Conservation (phyloP, 2,329 filamentous ascomycete species). For the Boeremia exigua region DNA sequence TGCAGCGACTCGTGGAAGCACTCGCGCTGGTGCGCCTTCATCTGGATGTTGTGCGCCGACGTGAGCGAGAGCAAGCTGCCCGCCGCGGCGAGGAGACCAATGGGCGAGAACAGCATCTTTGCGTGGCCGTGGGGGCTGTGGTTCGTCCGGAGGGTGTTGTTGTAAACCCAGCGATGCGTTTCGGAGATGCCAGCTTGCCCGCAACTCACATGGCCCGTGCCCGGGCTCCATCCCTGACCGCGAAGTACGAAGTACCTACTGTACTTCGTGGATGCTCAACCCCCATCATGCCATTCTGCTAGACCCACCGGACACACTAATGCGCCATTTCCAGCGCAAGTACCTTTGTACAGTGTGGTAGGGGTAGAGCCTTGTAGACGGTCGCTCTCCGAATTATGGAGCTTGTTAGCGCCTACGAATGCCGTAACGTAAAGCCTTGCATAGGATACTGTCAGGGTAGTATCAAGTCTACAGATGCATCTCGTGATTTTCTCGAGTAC, state of each 20-base stretch:
- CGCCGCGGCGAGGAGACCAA: slow-evolving; percentile 51
- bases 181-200: slow-evolving; percentile 42
- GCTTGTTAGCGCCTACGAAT: not conserved
- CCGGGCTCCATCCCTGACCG: not conserved
- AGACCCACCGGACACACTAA: too few species aligned
- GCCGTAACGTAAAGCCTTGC: too few species aligned
- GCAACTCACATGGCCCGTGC: slow-evolving; percentile 20
- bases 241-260: too few species aligned
- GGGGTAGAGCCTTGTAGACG: too few species aligned
- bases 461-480: too few species aligned
- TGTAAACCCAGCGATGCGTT: slow-evolving; percentile 3
- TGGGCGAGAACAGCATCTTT: slow-evolving; percentile 46
- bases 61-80: slow-evolving; percentile 68
- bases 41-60: slow-evolving; percentile 91
- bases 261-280: not conserved
- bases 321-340: too few species aligned
- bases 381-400: not conserved
- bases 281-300: not conserved
- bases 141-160: slow-evolving; percentile 10
- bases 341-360: not conserved
- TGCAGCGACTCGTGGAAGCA: slow-evolving; percentile 97
- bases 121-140: slow-evolving; percentile 20
- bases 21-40: slow-evolving; percentile 90
- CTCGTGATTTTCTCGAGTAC: too few species aligned
- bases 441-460: too few species aligned